These are phyloP conservation scores for Phytophthora foliorum DNA, from an alignment of 352 stramenopile genomes.

Conservation along the genomic window DNA sequence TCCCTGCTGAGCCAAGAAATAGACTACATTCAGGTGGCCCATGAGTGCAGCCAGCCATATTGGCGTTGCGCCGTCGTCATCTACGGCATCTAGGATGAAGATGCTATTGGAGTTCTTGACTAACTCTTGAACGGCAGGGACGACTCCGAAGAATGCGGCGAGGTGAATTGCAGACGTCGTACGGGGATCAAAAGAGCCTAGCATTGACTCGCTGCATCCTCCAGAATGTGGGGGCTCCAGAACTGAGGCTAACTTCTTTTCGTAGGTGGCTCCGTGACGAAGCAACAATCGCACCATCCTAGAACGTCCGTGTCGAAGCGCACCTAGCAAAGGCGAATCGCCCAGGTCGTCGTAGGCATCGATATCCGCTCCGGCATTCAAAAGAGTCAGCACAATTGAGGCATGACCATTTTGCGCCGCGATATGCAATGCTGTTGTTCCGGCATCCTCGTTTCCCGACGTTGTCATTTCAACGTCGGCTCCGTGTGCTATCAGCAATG, in stretches of 20 bases:
- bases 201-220: constrained; percentile 3
- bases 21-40: constrained; percentile 46
- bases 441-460: neutral
- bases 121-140: constrained; percentile 37
- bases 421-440: constrained; percentile 35
- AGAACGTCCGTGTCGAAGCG: constrained; percentile 43
- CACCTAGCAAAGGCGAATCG: constrained; percentile 37
- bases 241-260: neutral
- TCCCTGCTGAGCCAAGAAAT: constrained; percentile 45
- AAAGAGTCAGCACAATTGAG: constrained; percentile 29
- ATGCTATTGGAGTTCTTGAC: constrained; percentile 12
- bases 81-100: constrained; percentile 38
- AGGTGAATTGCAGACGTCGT: constrained; percentile 48
- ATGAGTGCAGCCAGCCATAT: constrained; percentile 49
- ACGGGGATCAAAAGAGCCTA: constrained; percentile 33
- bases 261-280: constrained; percentile 23
- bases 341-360: constrained; percentile 25
- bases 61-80: constrained; percentile 44
- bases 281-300: constrained; percentile 37
- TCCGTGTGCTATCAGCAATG: constrained; percentile 34
- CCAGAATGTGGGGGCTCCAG: neutral
- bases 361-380: constrained; percentile 40
- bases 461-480: constrained; percentile 36
- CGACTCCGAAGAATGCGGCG: constrained; percentile 44
- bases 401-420: constrained; percentile 40